Conservation (phyloP, 192 early-diverging fungal species). For the Backusella tuberculispora region DNA sequence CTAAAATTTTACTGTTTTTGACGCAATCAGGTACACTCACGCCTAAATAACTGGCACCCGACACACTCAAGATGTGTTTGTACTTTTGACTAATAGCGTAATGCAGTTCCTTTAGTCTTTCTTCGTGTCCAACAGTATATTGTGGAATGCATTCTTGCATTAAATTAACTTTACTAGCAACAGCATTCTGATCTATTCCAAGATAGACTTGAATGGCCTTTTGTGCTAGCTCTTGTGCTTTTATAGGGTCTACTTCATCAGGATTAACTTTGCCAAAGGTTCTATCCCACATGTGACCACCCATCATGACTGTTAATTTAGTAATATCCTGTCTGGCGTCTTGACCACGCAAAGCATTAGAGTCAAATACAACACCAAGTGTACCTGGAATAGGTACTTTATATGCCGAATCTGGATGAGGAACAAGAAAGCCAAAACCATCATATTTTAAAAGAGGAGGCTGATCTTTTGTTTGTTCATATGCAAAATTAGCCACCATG, state of each 20-base stretch:
- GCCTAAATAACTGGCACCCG: conserved; percentile 82
- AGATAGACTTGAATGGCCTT: conserved; percentile 64
- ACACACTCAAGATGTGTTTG: conserved; percentile 65
- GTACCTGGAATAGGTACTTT: conserved; percentile 42
- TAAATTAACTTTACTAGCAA: conserved; percentile 58
- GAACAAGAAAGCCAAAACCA: conserved; percentile 93
- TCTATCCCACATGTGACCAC: conserved; percentile 74
- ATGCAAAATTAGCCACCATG: conserved; percentile 85
- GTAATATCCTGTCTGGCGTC: conserved; percentile 48
- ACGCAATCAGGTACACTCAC: conserved; percentile 87
- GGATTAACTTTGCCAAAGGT: conserved; percentile 47
- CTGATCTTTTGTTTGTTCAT: conserved; percentile 35
- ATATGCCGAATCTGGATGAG: conserved; percentile 49
- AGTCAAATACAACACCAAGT: conserved; percentile 90
- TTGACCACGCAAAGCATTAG: conserved; percentile 72
- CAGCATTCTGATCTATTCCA: conserved; percentile 53
- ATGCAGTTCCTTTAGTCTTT: conserved; percentile 68
- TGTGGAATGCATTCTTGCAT: conserved; percentile 86
- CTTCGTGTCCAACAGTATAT: conserved; percentile 82
- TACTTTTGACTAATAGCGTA: conserved; percentile 49
- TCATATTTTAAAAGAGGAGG: conserved; percentile 50
- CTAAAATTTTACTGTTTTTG: conserved; percentile 65
- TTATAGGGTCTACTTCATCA: conserved; percentile 28
- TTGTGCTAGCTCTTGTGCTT: conserved; percentile 51
- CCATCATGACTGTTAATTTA: conserved; percentile 90